phyloP scores from a whole-genome alignment of 225 moss, liverwort and hornwort genomes.

The Bryoerythrophyllum caledonicum region DNA sequence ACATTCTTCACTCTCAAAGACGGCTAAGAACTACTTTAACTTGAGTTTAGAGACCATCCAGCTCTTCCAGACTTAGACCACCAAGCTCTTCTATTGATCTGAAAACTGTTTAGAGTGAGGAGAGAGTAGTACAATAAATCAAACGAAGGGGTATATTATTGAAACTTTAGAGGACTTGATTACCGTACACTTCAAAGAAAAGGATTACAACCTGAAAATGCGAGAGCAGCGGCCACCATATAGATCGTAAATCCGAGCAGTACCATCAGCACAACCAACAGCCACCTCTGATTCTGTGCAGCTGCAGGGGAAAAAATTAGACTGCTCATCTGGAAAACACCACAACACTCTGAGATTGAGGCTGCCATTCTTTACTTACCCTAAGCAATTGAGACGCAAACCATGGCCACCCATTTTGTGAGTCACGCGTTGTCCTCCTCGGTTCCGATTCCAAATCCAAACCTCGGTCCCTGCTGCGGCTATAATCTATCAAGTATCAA shows the following conservation, averaged over 20 bases:
- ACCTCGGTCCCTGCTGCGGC: slow-evolving; percentile 74
- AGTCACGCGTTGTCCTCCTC: slow-evolving; percentile 66
- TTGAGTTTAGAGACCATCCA: too few species aligned
- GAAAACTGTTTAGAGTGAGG: too few species aligned
- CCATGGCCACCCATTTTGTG: slow-evolving; percentile 73
- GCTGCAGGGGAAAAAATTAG: slow-evolving; percentile 56
- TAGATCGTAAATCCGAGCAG: slow-evolving; percentile 67
- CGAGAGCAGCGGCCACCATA: slow-evolving; percentile 85
- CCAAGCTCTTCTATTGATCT: too few species aligned
- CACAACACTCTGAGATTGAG: slow-evolving; percentile 6
- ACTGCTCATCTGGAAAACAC: slow-evolving; percentile 4
- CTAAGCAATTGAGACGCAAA: slow-evolving; percentile 62
- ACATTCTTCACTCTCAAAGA: too few species aligned
- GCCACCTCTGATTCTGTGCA: slow-evolving; percentile 74
- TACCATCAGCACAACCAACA: slow-evolving; percentile 81
- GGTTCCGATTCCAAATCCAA: slow-evolving; percentile 74
- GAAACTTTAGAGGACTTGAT: neutral
- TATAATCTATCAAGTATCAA: slow-evolving; percentile 50
- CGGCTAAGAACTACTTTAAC: too few species aligned
- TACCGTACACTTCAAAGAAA: neutral
- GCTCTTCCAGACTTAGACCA: too few species aligned
- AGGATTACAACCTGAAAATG: slow-evolving; percentile 64
- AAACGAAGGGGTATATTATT: too few species aligned
- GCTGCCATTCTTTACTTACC: slow-evolving; percentile 44
- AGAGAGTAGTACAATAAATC: too few species aligned